These are phyloP conservation scores for Sanghuangporus baumii DNA, from an alignment of 1,284 basidiomycete genomes.

Conservation along the genomic window DNA sequence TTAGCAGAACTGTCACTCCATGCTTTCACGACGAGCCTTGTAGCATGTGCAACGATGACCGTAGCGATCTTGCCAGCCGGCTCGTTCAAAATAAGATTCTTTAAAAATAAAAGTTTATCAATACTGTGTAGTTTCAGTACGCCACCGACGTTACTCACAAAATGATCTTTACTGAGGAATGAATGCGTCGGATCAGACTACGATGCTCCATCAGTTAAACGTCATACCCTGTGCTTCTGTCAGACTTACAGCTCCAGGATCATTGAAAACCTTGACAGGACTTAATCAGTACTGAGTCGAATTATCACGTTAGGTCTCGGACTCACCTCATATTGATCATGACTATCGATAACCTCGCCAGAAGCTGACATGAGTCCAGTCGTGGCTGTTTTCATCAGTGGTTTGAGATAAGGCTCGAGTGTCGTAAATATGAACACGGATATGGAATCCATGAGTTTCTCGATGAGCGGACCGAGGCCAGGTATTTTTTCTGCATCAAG, in stretches of 20 bases:
- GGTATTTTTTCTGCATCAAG: constrained; percentile 56
- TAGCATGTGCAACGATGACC: constrained; percentile 61
- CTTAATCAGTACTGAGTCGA: not conserved
- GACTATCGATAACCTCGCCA: constrained; percentile 71
- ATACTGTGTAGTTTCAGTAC: not conserved
- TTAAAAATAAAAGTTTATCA: not conserved
- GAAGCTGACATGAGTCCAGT: constrained; percentile 54
- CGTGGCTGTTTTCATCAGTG: constrained; percentile 64
- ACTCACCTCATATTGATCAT: constrained; percentile 71
- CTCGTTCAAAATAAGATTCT: constrained; percentile 75
- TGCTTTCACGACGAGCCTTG: constrained; percentile 65
- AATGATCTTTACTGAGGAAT: constrained; percentile 77
- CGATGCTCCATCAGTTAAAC: not conserved
- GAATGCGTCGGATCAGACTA: constrained; percentile 85
- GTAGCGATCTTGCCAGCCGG: constrained; percentile 74
- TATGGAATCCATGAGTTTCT: constrained; percentile 78
- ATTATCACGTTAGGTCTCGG: not conserved
- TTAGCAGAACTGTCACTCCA: constrained; percentile 75
- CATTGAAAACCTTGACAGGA: constrained; percentile 59
- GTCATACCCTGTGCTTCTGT: not conserved
- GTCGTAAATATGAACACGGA: constrained; percentile 80
- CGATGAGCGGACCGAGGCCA: constrained; percentile 64
- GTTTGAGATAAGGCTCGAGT: constrained; percentile 76
- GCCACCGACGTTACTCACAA: constrained; percentile 38
- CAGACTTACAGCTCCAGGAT: constrained; percentile 59